Evolutionary conservation across 2,329 filamentous ascomycete genomes (phyloP).

Genomic region (Fusarium pilosicola): DNA sequence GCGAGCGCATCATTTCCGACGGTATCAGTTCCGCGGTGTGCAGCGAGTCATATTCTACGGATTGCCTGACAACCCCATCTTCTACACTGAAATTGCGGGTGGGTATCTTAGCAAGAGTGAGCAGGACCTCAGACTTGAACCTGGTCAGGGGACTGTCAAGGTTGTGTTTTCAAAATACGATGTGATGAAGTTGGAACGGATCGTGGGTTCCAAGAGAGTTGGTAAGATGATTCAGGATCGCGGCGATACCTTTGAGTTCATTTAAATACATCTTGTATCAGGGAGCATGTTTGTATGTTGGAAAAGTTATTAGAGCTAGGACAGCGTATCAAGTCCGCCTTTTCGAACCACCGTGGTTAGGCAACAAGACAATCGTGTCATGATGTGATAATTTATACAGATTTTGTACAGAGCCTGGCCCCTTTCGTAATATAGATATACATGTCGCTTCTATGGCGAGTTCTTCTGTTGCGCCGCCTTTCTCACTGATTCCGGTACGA

Average conservation of each 20-base stretch:
- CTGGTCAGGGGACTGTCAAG: slow-evolving; percentile 67
- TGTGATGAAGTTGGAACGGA: slow-evolving; percentile 84
- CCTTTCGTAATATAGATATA: slow-evolving; percentile 34
- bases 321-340: background rate
- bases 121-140: slow-evolving; percentile 64
- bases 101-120: slow-evolving; percentile 71
- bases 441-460: slow-evolving; percentile 34
- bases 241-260: slow-evolving; percentile 94
- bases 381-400: slow-evolving; percentile 44
- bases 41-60: slow-evolving; percentile 89
- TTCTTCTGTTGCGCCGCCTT: slow-evolving; percentile 32
- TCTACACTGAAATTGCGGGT: slow-evolving; percentile 80
- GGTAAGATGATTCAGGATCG: slow-evolving; percentile 85
- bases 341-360: slow-evolving; percentile 13
- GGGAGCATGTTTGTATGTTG: background rate
- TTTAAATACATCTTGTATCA: slow-evolving; percentile 60
- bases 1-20: slow-evolving; percentile 94
- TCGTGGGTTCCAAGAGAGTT: slow-evolving; percentile 84
- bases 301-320: slow-evolving; percentile 7
- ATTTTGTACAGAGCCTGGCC: slow-evolving; percentile 45
- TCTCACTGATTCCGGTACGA: slow-evolving; percentile 44
- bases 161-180: slow-evolving; percentile 90
- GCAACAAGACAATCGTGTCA: slow-evolving; percentile 23
- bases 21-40: slow-evolving; percentile 85
- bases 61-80: slow-evolving; percentile 85